Base-by-base conservation (phyloP, 495 filamentous ascomycete genomes). In the Xylaria curta region DNA sequence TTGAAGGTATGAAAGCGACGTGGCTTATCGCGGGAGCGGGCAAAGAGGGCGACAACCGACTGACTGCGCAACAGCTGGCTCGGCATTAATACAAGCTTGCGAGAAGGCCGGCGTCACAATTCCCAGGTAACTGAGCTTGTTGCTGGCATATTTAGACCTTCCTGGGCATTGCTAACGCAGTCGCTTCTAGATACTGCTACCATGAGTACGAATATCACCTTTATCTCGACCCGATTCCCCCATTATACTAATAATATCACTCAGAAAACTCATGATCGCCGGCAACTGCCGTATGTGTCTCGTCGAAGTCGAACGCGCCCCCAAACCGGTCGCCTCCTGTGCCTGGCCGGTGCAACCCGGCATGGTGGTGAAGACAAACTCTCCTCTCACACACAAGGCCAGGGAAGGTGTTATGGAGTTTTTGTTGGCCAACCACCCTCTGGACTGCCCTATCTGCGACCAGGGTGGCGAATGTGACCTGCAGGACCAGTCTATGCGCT, bases 261-360 rank as follows among this genome's bases (percentile, higher is more conserved):
- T 79, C 72, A 94, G 92, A 81, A 99, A 99, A 84, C 88, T 99
- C 69, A 93, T 97, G 92, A 97, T 99, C 85, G 96, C 96, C 74
- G 96, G 96, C 81, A 99, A 99, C 83, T 99, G 96, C 81, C 95
- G 96, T 85, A 99, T 98, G 96, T 99, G 96, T 83, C 84, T 99
- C 76, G 96, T 99, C 74, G 96, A 99, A 87, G 96, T 99, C 73
- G 97, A 97, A 85, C 88, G 92, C 76, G 89, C 92, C 63, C 96
- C 97, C 36, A 99, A 99, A 83, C 96, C 96, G 60, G 95, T 98
- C 58, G 96, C 96, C 76, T 98, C 96, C 73, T 99, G 96, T 82
- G 96, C 96, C 77, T 98, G 95, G 96, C 96, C 96, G 42, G 96
- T 98, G 74, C 96, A 98, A 80, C 91, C 96, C 46, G 97, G 97